phyloP scores from a whole-genome alignment of 2,329 filamentous ascomycete species.

The Neonectria sp. region DNA sequence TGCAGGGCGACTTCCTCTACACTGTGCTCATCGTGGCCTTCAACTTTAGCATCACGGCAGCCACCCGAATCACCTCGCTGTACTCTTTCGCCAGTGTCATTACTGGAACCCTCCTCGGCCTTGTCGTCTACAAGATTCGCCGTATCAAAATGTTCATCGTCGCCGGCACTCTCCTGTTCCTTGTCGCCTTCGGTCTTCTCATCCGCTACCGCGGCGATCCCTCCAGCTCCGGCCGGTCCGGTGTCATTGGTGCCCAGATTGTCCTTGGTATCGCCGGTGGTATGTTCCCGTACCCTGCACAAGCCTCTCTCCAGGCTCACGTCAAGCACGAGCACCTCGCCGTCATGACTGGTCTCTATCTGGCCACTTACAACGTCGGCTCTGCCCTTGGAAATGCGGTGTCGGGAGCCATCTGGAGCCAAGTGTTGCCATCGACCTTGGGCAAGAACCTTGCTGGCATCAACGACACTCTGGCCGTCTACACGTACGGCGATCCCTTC shows the following conservation, averaged over 20 bases:
- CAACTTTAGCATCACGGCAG: slow-evolving; percentile 68
- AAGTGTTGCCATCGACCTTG: slow-evolving; percentile 66
- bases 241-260: slow-evolving; percentile 74
- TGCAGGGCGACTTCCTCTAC: slow-evolving; percentile 76
- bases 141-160: slow-evolving; percentile 77
- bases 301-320: slow-evolving; percentile 60
- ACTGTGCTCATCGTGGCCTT: slow-evolving; percentile 75
- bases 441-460: slow-evolving; percentile 51
- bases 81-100: slow-evolving; percentile 73
- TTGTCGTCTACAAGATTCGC: slow-evolving; percentile 70
- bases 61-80: slow-evolving; percentile 72
- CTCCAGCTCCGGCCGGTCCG: slow-evolving; percentile 60
- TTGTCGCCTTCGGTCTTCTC: slow-evolving; percentile 76
- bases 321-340: slow-evolving; percentile 69
- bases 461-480: slow-evolving; percentile 56
- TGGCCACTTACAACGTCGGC: slow-evolving; percentile 75
- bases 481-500: slow-evolving; percentile 57
- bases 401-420: slow-evolving; percentile 75
- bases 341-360: slow-evolving; percentile 74
- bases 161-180: slow-evolving; percentile 71
- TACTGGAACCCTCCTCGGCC: slow-evolving; percentile 68
- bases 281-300: slow-evolving; percentile 69
- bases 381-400: slow-evolving; percentile 73
- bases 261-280: slow-evolving; percentile 75
- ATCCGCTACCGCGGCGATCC: slow-evolving; percentile 73